Percentiles rank a stretch among this genome's conserved stretches.
phyloP scores from a whole-genome alignment of 2,329 filamentous ascomycete genomes.

The Cercospora brassicicola region DNA sequence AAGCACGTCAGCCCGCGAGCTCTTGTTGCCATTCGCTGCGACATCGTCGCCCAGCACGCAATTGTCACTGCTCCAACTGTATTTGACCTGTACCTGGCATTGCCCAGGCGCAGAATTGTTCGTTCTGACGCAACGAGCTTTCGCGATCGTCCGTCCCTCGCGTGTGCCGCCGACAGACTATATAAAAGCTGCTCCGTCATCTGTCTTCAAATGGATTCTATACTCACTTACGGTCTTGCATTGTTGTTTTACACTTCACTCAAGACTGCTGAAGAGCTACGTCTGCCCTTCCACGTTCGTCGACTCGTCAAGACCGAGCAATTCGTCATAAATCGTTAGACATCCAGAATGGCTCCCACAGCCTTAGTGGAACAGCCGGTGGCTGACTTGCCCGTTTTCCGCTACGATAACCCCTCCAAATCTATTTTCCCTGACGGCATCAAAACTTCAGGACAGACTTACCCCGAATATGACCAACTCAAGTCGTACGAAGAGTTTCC shows the following conservation, averaged over 20 bases:
- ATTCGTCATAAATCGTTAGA: constrained; percentile 33
- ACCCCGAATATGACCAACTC: constrained; percentile 66
- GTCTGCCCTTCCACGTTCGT: constrained; percentile 25
- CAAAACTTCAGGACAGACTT: constrained; percentile 70
- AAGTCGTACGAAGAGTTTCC: constrained; percentile 70
- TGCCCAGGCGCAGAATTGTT: neutral
- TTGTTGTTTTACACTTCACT: constrained; percentile 22
- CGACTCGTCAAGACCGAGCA: constrained; percentile 40
- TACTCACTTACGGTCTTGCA: constrained; percentile 20
- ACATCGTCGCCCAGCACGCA: constrained; percentile 11
- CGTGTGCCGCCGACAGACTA: neutral
- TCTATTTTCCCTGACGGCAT: constrained; percentile 64
- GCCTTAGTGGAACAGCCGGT: constrained; percentile 25
- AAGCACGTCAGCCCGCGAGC: constrained; percentile 10
- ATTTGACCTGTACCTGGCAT: constrained; percentile 17
- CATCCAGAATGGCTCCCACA: constrained; percentile 25
- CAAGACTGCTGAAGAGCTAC: constrained; percentile 24
- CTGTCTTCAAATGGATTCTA: constrained; percentile 17
- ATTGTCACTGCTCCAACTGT: constrained; percentile 4
- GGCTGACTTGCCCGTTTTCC: constrained; percentile 20
- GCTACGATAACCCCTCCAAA: constrained; percentile 42
- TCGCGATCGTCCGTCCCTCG: constrained; percentile 20
- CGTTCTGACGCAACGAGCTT: constrained; percentile 21
- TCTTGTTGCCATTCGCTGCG: constrained; percentile 11
- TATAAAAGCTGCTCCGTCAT: constrained; percentile 22